A percentile compares a stretch with the other conserved stretches of the same genome.
Conservation (phyloP, 148 eudicot species). For the Vaccinium myrtillus region DNA sequence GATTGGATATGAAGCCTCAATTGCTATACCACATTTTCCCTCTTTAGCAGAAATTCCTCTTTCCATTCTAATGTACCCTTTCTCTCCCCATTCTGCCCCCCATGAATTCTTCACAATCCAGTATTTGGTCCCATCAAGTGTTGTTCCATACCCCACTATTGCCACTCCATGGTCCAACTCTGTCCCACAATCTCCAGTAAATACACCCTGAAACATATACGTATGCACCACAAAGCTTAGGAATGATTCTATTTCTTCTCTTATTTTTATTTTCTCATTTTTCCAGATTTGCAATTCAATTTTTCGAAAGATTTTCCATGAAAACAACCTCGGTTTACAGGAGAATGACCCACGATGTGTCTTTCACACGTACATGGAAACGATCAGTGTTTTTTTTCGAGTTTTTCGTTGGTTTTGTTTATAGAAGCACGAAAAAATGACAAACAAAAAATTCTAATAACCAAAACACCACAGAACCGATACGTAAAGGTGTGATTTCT, state of each 20-base stretch:
- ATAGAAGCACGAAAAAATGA: neutral
- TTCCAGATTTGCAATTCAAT: no score
- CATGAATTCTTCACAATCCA: slow-evolving; percentile 77
- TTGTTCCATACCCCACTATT: slow-evolving; percentile 58
- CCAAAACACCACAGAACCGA: no score
- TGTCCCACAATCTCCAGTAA: slow-evolving; percentile 58
- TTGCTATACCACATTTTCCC: slow-evolving; percentile 70
- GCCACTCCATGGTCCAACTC: slow-evolving; percentile 71
- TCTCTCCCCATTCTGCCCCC: slow-evolving; percentile 77
- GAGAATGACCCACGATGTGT: neutral
- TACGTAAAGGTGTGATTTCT: neutral
- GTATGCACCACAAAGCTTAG: neutral
- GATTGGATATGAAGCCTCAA: slow-evolving; percentile 65
- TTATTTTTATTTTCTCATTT: neutral
- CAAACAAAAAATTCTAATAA: neutral
- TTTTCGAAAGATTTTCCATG: neutral
- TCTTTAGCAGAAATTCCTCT: slow-evolving; percentile 43
- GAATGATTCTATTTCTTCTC: neutral
- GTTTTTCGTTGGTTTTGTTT: neutral
- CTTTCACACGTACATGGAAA: neutral
- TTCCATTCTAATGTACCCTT: slow-evolving; percentile 59
- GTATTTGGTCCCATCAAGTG: slow-evolving; percentile 63
- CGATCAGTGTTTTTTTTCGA: neutral
- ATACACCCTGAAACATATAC: slow-evolving; percentile 45
- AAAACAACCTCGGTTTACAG: neutral